phyloP scores from a whole-genome alignment of 306 rosid species.

The Lupinus albus region DNA sequence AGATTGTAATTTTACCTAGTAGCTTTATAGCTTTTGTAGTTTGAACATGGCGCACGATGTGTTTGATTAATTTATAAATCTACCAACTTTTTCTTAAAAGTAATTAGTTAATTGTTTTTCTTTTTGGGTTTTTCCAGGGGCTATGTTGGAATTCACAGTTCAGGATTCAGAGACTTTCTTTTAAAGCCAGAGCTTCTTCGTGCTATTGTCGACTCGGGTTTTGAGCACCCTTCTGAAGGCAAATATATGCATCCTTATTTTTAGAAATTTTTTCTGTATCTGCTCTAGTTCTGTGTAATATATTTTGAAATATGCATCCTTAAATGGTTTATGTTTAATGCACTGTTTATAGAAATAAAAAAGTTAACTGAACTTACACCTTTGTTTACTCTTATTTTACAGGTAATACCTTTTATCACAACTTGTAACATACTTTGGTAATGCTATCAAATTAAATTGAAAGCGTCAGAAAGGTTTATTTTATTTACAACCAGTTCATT shows the following conservation, averaged over 20 bases:
- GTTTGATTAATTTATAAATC: background rate
- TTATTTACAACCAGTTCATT: constrained; percentile 79
- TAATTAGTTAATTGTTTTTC: background rate
- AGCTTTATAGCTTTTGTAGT: too few species aligned
- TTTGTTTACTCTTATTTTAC: constrained; percentile 43
- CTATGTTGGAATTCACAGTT: constrained; percentile 97
- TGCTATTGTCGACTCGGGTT: constrained; percentile 95
- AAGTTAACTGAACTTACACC: background rate
- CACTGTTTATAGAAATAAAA: background rate
- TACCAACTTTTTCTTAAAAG: background rate
- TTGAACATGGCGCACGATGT: background rate
- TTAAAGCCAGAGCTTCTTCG: constrained; percentile 99
- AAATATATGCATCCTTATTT: constrained; percentile 2
- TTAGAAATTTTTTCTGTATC: background rate
- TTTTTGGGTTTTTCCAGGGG: constrained; percentile 54
- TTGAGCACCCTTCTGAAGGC: constrained; percentile 99
- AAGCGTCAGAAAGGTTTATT: constrained; percentile 66
- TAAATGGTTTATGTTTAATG: constrained; percentile 6
- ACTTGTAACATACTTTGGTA: constrained; percentile 68
- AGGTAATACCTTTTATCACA: constrained; percentile 77
- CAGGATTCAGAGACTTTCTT: constrained; percentile 98
- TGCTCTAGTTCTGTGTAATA: background rate
- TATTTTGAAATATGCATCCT: background rate
- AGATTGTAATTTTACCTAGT: too few species aligned
- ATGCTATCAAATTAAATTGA: constrained; percentile 56